A percentile compares a stretch with the other conserved stretches of the same genome.
phyloP scores from a whole-genome alignment of 768 basidiomycete genomes.

The Tricholomella constricta region DNA sequence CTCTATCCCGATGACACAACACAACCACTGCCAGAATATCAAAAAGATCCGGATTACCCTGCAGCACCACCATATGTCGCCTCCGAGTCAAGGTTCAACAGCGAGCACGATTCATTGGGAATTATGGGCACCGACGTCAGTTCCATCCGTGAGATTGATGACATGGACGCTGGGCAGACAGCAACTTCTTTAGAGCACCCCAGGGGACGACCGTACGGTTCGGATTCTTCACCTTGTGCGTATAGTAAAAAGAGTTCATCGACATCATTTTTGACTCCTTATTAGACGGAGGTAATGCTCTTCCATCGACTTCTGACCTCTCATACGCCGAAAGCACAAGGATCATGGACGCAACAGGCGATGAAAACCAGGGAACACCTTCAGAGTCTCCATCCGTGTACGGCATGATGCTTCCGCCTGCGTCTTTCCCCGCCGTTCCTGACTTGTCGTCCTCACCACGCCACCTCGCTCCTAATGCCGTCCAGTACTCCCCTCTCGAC shows the following conservation, averaged over 20 bases:
- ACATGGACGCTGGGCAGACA: background rate
- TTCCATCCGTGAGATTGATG: background rate
- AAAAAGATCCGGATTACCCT: slow-evolving; percentile 1
- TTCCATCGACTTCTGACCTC: slow-evolving; percentile 18
- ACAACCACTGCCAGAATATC: slow-evolving; percentile 11
- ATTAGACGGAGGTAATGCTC: slow-evolving; percentile 2
- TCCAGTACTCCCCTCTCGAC: slow-evolving; percentile 10
- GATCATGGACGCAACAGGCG: background rate
- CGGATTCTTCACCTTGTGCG: slow-evolving; percentile 4
- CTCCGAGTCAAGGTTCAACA: background rate
- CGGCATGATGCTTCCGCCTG: background rate
- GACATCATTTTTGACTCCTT: background rate
- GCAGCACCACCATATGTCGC: background rate
- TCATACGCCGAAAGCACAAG: slow-evolving; percentile 13
- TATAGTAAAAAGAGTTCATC: no score
- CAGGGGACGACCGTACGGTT: background rate
- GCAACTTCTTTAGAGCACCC: slow-evolving; percentile 7
- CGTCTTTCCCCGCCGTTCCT: background rate
- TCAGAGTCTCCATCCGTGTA: slow-evolving; percentile 4
- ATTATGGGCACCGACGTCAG: slow-evolving; percentile 2
- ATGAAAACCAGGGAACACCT: background rate
- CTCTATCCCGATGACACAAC: slow-evolving; percentile 14
- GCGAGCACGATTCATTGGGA: background rate
- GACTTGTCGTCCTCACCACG: background rate
- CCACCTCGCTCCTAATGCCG: slow-evolving; percentile 8